Evolutionary conservation across 768 basidiomycete species (phyloP).

Genomic region (Suillus occidentalis): DNA sequence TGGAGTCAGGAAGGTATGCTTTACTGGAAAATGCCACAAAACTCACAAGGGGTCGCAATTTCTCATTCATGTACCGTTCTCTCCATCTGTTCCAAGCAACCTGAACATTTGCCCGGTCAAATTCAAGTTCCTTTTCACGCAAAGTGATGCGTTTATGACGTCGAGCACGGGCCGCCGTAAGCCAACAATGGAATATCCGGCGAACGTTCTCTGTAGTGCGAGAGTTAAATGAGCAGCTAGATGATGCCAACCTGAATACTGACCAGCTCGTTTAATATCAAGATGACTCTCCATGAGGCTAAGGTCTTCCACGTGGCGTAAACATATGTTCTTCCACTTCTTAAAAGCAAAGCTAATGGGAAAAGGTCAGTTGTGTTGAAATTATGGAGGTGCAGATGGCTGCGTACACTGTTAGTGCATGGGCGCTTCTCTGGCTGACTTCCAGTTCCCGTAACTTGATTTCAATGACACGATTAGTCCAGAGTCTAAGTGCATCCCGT

Average conservation of each 20-base stretch:
- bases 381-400: conserved; percentile 13
- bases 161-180: conserved; percentile 54
- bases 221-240: conserved; percentile 2
- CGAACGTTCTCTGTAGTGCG: conserved; percentile 57
- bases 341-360: conserved; percentile 51
- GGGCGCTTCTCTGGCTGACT: conserved; percentile 47
- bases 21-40: neutral
- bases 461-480: conserved; percentile 75
- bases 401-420: conserved; percentile 38
- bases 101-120: conserved; percentile 50
- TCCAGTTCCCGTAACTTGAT: conserved; percentile 75
- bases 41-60: conserved; percentile 64
- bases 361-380: conserved; percentile 8
- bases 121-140: conserved; percentile 60
- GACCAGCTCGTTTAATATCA: conserved; percentile 79
- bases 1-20: conserved; percentile 7
- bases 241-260: conserved; percentile 11
- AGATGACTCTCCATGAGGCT: conserved; percentile 85
- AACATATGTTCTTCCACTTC: conserved; percentile 67
- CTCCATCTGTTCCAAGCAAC: conserved; percentile 80
- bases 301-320: conserved; percentile 66
- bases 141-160: conserved; percentile 62
- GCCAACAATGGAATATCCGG: conserved; percentile 71
- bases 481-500: conserved; percentile 47
- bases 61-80: conserved; percentile 65